Percentiles rank a stretch among this genome's conserved stretches.
Evolutionary conservation across 2,329 filamentous ascomycete genomes (phyloP).

Genomic region (Cytospora mali): DNA sequence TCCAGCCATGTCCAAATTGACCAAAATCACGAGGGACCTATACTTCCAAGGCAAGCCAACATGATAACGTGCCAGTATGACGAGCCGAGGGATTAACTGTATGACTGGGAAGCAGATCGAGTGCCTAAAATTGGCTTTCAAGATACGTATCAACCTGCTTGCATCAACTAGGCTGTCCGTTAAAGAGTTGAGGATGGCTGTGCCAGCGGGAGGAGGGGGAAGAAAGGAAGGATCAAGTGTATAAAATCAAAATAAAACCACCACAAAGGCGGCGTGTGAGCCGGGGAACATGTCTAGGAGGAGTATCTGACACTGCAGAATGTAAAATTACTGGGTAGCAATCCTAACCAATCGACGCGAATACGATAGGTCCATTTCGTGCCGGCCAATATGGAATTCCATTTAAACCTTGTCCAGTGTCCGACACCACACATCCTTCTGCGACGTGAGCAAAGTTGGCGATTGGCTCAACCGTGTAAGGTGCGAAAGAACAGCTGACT

Average conservation of each 20-base stretch:
- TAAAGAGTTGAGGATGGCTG: neutral
- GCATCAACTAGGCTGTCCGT: neutral
- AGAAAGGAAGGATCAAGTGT: neutral
- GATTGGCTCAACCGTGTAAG: neutral
- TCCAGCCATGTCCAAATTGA: neutral
- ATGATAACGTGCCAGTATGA: neutral
- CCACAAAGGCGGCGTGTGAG: neutral
- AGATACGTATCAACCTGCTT: neutral
- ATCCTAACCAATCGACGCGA: neutral
- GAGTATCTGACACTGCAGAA: neutral
- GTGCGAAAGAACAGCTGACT: neutral
- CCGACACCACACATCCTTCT: neutral
- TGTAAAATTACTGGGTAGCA: neutral
- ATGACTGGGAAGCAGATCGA: neutral
- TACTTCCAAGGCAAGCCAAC: neutral
- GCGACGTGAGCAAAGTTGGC: neutral
- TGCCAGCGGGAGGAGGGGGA: neutral
- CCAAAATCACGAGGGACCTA: neutral
- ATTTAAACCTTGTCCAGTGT: neutral
- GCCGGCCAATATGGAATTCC: neutral
- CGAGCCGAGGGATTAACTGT: neutral
- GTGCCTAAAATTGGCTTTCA: neutral
- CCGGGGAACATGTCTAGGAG: neutral
- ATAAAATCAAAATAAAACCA: too few relatives aligned
- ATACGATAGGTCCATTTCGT: neutral